Base-by-base conservation (phyloP, 2,329 filamentous ascomycete species). In the Paracoccidioides lutzii region DNA sequence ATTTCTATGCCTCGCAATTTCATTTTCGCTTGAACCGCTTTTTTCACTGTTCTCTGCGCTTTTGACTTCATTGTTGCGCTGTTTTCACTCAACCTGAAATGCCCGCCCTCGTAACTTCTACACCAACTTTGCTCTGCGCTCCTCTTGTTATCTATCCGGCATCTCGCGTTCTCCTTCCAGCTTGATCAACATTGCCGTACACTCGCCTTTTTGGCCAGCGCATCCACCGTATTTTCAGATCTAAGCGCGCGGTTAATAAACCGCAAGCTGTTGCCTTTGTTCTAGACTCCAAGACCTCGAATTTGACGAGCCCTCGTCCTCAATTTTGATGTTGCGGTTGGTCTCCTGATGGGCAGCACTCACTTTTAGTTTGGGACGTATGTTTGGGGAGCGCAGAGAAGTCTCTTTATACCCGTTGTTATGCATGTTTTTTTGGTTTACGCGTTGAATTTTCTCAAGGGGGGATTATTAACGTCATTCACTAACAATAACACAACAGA, bases 401-500 rank as follows among this genome's bases (percentile, higher is more conserved):
- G 28, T 10, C 32, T 42, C 32, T 22, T 43, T 28, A 43, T 5
- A n/a, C 15, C 33, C n/a, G n/a, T 37, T 40, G 14, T 53, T 6
- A n/a, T 28, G 28, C 4, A 33, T 28, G 12, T 46, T 28, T 14
- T 35, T 2, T 43, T 50, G 40, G 12, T 35, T 42, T 33, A 15
- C 41, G 22, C 22, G n/a, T 28, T 22, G 35, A 5, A 7, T 28
- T 50, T 53, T 38, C 22, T 35, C 5, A 5, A 33, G 9, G 4
- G 22, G 3, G 10, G 15, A 30, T 44, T 52, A 12, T 3, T 33
- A 33, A 49, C 22, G 32, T 41, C 46, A 38, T 30, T 8, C 35
- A 6, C 6, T 56, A 28, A 55, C 58, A 52, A 59, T 46, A 38
- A 42, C 45, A 22, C 33, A 30, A 35, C 51, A 69, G 67, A 57